Base-by-base conservation (phyloP, 352 stramenopile species). In the Phytophthora kernoviae region DNA sequence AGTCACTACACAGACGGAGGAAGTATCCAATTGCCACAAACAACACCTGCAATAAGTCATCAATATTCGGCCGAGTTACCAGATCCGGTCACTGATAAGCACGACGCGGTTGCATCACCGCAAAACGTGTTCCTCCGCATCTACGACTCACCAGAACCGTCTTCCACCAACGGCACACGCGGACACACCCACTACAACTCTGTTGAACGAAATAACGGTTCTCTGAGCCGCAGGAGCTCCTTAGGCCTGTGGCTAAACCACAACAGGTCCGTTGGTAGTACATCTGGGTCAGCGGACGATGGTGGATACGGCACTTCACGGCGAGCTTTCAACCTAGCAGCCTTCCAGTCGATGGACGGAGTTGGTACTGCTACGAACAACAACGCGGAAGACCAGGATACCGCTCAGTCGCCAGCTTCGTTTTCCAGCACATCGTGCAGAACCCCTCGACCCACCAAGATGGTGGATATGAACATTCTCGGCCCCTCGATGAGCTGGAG, bases 101-200 rank as follows among this genome's bases (percentile, higher is more conserved):
- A 30, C 24, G 46, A 65, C 56, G 21, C 58, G 8, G 41, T 71
- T 4, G 43, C 54, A 2, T 88, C 80, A 17, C 70, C 79, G 7
- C 65, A 78, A 5, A 77, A 70, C 10, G 71, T 91, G 1, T 93
- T 91, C 54, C 54, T 93, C 49, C 77, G 81, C 5, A 74, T 87
- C 45, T 93, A 88, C 41, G 83, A 93, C 55, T 88, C 83, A 1
- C 83, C 83, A 8, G 73, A 81, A 9, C 70, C 61, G 40, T 53
- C 73, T 58, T 58, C 61, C 0, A 39, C 58, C 32, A 49, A 43
- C 20, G 37, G 45, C 3, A 22, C 50, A 33, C 54, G 47, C 5
- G 61, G 48, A 4, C 41, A 68, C 18, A 44, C 22, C n/a, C 22
- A 47, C 24, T 58, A 47, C 39, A 55, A 52, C 15, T 67, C 62